phyloP scores from a whole-genome alignment of 345 rosid genomes.

The Dipteronia dyeriana region DNA sequence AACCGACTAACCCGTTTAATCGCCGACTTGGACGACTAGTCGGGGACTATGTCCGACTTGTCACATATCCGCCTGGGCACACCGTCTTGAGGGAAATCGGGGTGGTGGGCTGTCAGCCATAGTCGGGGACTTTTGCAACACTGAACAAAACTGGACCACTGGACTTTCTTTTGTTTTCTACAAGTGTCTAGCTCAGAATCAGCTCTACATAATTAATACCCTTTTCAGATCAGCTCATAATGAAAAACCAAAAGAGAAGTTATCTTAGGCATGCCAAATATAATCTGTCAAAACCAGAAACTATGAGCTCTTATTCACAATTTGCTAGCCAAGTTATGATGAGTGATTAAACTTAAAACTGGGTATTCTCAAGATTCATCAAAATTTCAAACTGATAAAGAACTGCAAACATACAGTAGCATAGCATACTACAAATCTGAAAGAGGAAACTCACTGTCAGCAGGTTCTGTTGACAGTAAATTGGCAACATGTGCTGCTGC shows the following conservation, averaged over 20 bases:
- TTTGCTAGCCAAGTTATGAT: neutral
- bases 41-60: no score
- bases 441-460: constrained; percentile 72
- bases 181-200: neutral
- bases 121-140: no score
- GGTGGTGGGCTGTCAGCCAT: no score
- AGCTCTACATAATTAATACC: neutral
- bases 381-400: neutral
- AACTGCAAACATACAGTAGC: neutral
- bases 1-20: no score
- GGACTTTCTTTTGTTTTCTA: neutral
- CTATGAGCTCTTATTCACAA: neutral
- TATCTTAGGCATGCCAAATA: neutral
- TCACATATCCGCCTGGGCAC: no score
- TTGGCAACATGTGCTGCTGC: constrained; percentile 94
- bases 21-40: no score
- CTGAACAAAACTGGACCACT: neutral
- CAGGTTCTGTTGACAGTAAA: constrained; percentile 86
- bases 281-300: neutral
- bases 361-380: neutral
- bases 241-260: neutral
- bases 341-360: neutral
- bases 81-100: no score
- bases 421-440: constrained; percentile 9
- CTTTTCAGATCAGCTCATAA: neutral